These are phyloP conservation scores for Elaeis oleifera DNA, from an alignment of 202 grass and related monocot genomes.

Conservation along the genomic window DNA sequence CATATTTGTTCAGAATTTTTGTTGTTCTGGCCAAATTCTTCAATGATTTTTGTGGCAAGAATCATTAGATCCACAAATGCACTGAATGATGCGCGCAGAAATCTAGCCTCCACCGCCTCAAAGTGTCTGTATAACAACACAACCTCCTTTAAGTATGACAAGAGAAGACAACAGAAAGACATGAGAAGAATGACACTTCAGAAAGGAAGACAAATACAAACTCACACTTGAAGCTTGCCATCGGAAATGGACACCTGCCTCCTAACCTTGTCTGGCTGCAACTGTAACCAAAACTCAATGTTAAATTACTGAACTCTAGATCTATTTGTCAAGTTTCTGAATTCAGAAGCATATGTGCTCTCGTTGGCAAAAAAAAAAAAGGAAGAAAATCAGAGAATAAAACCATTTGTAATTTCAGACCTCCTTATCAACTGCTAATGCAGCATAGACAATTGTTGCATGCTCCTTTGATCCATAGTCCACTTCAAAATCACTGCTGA, in stretches of 20 bases:
- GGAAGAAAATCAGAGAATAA: too few species aligned
- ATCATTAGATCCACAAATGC: conserved; percentile 68
- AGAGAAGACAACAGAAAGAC: too few species aligned
- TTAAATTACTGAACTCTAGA: too few species aligned
- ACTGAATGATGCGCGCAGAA: conserved; percentile 68
- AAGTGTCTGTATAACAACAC: conserved; percentile 32
- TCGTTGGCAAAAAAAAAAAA: too few species aligned
- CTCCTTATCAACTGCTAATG: conserved; percentile 1
- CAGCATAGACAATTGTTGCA: neutral
- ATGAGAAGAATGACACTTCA: neutral
- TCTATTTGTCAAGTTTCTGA: too few species aligned
- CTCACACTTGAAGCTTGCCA: conserved; percentile 59
- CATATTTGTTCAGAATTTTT: too few species aligned
- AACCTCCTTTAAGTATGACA: too few species aligned
- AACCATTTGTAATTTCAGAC: neutral
- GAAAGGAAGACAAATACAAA: neutral
- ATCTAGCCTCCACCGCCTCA: conserved; percentile 73
- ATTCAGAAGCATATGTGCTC: too few species aligned
- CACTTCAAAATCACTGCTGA: conserved; percentile 7
- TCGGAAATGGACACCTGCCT: conserved; percentile 60
- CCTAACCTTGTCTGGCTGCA: conserved; percentile 78
- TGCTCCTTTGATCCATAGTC: neutral
- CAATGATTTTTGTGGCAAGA: conserved; percentile 61
- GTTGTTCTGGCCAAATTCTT: conserved; percentile 39
- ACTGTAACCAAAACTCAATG: conserved; percentile 27